Evolutionary conservation across 73 alveolate genomes (phyloP).

Genomic region (Tetrahymena elliotti): DNA sequence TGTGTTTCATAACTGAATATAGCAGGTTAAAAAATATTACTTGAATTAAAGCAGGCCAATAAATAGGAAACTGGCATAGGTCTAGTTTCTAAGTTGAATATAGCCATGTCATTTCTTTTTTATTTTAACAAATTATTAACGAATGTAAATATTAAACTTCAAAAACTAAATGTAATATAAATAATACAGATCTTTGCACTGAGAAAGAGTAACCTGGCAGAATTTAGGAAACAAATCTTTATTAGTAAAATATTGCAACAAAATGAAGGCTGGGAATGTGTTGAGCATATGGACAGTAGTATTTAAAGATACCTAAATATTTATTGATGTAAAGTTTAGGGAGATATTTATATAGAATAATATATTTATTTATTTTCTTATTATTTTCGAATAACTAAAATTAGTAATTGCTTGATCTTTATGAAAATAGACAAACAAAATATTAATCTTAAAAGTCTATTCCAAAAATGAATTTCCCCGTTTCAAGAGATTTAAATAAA

Average conservation of each 20-base stretch:
- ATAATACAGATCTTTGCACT: neutral
- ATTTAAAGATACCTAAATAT: neutral
- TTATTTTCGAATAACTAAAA: neutral
- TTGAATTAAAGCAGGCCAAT: neutral
- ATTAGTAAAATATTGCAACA: neutral
- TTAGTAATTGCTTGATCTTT: neutral
- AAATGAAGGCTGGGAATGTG: neutral
- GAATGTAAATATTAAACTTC: neutral
- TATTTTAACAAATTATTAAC: neutral
- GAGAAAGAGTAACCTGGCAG: neutral
- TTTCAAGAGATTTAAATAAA: too few relatives aligned
- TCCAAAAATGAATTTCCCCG: neutral
- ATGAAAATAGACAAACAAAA: neutral
- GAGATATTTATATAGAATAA: neutral
- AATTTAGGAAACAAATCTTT: neutral
- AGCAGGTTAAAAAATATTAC: neutral
- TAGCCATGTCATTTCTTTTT: neutral
- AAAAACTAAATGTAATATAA: neutral
- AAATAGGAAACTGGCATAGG: neutral
- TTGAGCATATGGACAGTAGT: neutral
- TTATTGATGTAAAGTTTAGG: neutral
- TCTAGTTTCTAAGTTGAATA: neutral
- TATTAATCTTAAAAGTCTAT: neutral
- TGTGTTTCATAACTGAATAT: too few relatives aligned
- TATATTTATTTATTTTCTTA: neutral